Percentiles rank a stretch among this genome's conserved stretches.
Evolutionary conservation across 1,139 yeast species (phyloP).

Genomic region (Magnusiomyces paraingens): DNA sequence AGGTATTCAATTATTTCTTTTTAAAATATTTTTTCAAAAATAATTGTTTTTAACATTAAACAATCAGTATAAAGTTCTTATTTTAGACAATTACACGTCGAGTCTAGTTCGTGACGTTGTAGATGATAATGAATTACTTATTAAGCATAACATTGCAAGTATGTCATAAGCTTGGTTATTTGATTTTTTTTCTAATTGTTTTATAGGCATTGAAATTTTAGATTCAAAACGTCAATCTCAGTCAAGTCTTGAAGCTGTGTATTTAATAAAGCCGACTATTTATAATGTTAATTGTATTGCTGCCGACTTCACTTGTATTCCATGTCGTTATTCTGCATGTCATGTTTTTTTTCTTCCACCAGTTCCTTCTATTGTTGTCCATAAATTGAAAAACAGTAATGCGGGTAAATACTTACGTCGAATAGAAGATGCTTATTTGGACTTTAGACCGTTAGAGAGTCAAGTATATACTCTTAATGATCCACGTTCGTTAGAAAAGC

Average conservation of each 20-base stretch:
- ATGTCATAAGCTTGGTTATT: slow-evolving; percentile 6
- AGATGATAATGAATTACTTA: slow-evolving; percentile 35
- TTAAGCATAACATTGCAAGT: slow-evolving; percentile 34
- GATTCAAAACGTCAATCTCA: slow-evolving; percentile 48
- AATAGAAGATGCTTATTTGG: slow-evolving; percentile 31
- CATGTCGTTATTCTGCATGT: slow-evolving; percentile 51
- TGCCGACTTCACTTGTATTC: slow-evolving; percentile 49
- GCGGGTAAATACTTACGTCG: slow-evolving; percentile 22
- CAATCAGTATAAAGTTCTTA: slow-evolving; percentile 36
- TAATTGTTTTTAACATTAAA: slow-evolving; percentile 4
- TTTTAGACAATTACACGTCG: slow-evolving; percentile 36
- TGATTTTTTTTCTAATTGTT: not conserved
- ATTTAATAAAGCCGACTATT: slow-evolving; percentile 48
- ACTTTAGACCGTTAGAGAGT: slow-evolving; percentile 44
- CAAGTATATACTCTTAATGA: slow-evolving; percentile 41
- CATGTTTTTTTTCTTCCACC: slow-evolving; percentile 51
- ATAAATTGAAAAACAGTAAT: slow-evolving; percentile 11
- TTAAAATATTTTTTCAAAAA: not conserved
- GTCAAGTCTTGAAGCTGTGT: slow-evolving; percentile 51
- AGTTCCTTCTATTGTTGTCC: not conserved
- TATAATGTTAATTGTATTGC: slow-evolving; percentile 52
- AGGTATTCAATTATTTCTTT: slow-evolving; percentile 23
- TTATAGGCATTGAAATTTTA: slow-evolving; percentile 44
- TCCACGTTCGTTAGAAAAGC: slow-evolving; percentile 57
- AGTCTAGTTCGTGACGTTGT: slow-evolving; percentile 34